These are phyloP conservation scores for Candida verbasci DNA, from an alignment of 805 yeast genomes.

Conservation along the genomic window DNA sequence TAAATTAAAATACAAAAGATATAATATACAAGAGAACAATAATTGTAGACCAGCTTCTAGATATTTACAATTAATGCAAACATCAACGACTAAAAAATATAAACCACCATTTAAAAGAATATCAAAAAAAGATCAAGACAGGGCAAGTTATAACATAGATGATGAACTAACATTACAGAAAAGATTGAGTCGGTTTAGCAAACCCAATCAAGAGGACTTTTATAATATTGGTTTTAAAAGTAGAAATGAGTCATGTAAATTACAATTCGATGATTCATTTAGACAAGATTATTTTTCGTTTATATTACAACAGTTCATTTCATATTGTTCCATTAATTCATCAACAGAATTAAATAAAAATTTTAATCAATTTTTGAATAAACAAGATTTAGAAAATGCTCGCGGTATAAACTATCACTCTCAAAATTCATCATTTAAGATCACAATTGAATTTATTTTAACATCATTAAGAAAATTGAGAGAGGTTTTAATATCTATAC, in stretches of 20 bases:
- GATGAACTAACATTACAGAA: not conserved
- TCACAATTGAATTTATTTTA: slow-evolving; percentile 19
- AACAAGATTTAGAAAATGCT: slow-evolving; percentile 7
- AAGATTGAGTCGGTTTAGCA: slow-evolving; percentile 7
- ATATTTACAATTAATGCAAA: too few species aligned
- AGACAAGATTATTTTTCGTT: slow-evolving; percentile 37
- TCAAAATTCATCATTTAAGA: not conserved
- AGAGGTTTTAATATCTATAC: slow-evolving; percentile 46
- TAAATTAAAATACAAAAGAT: too few species aligned
- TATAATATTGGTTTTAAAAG: slow-evolving; percentile 52
- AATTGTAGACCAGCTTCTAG: too few species aligned
- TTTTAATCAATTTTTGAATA: slow-evolving; percentile 9
- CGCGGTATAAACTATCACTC: too few species aligned
- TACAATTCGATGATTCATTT: slow-evolving; percentile 41
- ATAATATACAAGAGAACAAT: too few species aligned
- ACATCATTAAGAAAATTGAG: slow-evolving; percentile 44
- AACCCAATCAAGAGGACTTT: slow-evolving; percentile 1
- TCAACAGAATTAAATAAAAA: slow-evolving; percentile 10
- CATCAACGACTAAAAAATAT: slow-evolving; percentile 1
- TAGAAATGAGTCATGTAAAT: slow-evolving; percentile 51
- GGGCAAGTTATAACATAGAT: too few species aligned
- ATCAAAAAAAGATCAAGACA: not conserved
- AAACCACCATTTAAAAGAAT: slow-evolving; percentile 3
- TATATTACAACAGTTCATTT: slow-evolving; percentile 26
- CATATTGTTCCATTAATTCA: slow-evolving; percentile 24